Percentiles rank a stretch among this genome's conserved stretches.
Evolutionary conservation across 2,329 filamentous ascomycete species (phyloP).

Genomic region (Fusarium tuaranense): DNA sequence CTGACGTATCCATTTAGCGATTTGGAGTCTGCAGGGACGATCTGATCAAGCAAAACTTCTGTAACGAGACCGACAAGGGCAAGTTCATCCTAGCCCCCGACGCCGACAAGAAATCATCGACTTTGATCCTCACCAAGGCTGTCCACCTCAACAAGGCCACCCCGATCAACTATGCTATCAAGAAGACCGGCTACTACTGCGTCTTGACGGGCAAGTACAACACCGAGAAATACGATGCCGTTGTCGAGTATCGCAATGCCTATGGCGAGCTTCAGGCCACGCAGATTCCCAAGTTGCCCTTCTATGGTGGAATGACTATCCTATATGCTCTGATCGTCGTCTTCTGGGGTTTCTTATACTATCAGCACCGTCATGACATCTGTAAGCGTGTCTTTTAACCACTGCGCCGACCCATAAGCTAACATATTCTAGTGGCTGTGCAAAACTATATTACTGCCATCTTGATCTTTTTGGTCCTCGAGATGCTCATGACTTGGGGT

Average conservation of each 20-base stretch:
- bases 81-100: constrained; percentile 86
- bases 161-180: constrained; percentile 84
- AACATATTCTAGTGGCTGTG: constrained; percentile 75
- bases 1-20: constrained; percentile 46
- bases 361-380: constrained; percentile 93
- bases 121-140: constrained; percentile 81
- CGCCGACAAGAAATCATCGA: constrained; percentile 77
- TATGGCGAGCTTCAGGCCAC: constrained; percentile 96
- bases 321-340: constrained; percentile 88
- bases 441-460: constrained; percentile 99
- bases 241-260: constrained; percentile 93
- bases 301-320: constrained; percentile 94
- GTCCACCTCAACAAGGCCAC: constrained; percentile 82
- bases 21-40: constrained; percentile 78
- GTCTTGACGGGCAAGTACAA: constrained; percentile 82
- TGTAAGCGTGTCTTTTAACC: constrained; percentile 60
- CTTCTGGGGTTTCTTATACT: constrained; percentile 94
- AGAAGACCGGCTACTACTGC: constrained; percentile 96
- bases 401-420: background rate
- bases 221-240: constrained; percentile 77
- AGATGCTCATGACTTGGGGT: constrained; percentile 99
- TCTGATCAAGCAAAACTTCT: constrained; percentile 76
- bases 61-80: constrained; percentile 82
- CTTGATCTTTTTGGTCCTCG: constrained; percentile 90
- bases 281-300: constrained; percentile 96